These are phyloP conservation scores for Colletotrichum euphorbiae DNA, from an alignment of 2,329 filamentous ascomycete species.

Conservation along the genomic window DNA sequence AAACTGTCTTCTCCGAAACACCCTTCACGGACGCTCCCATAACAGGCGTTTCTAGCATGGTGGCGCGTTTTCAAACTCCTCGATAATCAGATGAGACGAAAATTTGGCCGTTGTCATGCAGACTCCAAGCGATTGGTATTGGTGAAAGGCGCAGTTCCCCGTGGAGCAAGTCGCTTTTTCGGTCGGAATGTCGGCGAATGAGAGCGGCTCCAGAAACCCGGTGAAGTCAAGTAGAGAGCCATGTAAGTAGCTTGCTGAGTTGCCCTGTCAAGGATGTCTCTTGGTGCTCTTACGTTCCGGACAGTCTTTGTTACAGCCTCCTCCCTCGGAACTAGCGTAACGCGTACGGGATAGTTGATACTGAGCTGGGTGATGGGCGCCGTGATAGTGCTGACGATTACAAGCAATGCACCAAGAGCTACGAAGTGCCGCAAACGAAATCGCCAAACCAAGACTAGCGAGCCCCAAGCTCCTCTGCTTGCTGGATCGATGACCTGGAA, in stretches of 20 bases:
- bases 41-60: no score
- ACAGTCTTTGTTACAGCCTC: background rate
- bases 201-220: background rate
- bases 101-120: conserved; percentile 17
- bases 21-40: no score
- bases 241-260: background rate
- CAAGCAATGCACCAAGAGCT: conserved; percentile 12
- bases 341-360: conserved; percentile 22
- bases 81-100: background rate
- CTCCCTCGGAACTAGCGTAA: background rate
- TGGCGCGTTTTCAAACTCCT: background rate
- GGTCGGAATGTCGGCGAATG: background rate
- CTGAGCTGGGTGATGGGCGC: conserved; percentile 31
- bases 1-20: no score
- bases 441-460: conserved; percentile 10
- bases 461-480: conserved; percentile 34
- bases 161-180: conserved; percentile 1
- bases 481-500: conserved; percentile 36
- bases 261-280: background rate
- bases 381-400: conserved; percentile 15
- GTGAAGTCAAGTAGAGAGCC: background rate
- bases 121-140: conserved; percentile 11
- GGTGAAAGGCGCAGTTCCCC: conserved; percentile 20
- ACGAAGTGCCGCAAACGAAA: conserved; percentile 7
- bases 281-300: background rate